Percentiles rank a stretch among this genome's conserved stretches.
These are phyloP conservation scores for Ajuga reptans DNA, from an alignment of 305 asterid species.

Conservation along the genomic window DNA sequence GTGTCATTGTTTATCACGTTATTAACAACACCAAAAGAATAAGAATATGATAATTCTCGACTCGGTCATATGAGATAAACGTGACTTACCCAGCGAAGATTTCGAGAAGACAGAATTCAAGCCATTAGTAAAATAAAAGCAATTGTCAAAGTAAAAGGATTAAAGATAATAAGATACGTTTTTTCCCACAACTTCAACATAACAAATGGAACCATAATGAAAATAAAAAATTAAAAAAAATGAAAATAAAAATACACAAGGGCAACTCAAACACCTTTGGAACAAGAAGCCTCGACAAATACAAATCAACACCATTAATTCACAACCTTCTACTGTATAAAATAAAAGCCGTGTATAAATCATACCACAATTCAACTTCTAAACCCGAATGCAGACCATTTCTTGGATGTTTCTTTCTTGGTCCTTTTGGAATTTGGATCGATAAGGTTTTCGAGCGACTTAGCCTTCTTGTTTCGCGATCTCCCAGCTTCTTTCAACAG, in stretches of 20 bases:
- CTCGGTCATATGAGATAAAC: no score
- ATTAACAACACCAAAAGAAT: no score
- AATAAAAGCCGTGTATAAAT: constrained; percentile 16
- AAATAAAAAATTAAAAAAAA: constrained; percentile 19
- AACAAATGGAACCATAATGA: constrained; percentile 32
- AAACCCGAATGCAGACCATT: constrained; percentile 96
- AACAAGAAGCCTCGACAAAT: constrained; percentile 33
- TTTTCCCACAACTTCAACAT: constrained; percentile 33
- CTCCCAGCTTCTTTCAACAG: constrained; percentile 93
- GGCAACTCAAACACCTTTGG: constrained; percentile 32
- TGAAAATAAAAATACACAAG: neutral
- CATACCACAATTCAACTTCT: constrained; percentile 45
- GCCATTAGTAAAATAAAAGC: no score
- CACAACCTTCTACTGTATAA: constrained; percentile 50
- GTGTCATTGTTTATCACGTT: no score
- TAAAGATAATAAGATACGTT: constrained; percentile 6
- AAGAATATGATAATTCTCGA: no score
- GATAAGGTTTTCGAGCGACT: constrained; percentile 84
- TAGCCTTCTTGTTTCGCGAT: constrained; percentile 83
- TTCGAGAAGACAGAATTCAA: no score
- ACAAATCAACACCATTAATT: constrained; percentile 44
- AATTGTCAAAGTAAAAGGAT: no score
- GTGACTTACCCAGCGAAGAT: no score
- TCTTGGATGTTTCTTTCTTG: constrained; percentile 77
- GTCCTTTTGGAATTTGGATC: constrained; percentile 76